phyloP scores from a whole-genome alignment of 345 rosid genomes.

The Gossypium stocksii region DNA sequence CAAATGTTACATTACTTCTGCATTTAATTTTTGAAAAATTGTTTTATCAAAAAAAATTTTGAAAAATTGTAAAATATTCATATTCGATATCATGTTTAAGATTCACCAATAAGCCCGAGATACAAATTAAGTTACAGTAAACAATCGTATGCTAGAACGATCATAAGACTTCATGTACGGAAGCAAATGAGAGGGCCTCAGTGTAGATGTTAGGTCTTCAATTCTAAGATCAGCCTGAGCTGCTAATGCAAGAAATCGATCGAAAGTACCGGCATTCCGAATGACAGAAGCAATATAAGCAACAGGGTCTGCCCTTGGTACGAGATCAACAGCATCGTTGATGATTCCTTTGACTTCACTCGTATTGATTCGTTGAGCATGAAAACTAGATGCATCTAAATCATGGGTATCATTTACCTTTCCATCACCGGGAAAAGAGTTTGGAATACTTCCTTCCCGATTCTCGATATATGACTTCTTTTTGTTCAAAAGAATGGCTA shows the following conservation, averaged over 20 bases:
- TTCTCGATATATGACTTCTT: slow-evolving; percentile 14
- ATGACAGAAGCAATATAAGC: slow-evolving; percentile 76
- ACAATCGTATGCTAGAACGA: slow-evolving; percentile 47
- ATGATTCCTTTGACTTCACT: background rate
- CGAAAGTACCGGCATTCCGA: slow-evolving; percentile 62
- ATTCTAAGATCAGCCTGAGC: slow-evolving; percentile 44
- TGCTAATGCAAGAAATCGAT: slow-evolving; percentile 45
- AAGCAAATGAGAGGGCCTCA: slow-evolving; percentile 47
- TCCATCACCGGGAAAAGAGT: background rate
- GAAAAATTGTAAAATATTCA: background rate
- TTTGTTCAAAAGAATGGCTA: slow-evolving; percentile 47
- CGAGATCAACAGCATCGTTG: background rate
- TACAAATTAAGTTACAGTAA: slow-evolving; percentile 25
- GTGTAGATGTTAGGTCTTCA: slow-evolving; percentile 42
- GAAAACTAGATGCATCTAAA: background rate
- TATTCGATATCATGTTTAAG: background rate
- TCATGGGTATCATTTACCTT: slow-evolving; percentile 7
- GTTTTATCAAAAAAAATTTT: too few relatives aligned
- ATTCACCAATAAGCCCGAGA: background rate
- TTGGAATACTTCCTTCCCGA: slow-evolving; percentile 10
- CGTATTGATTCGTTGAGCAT: background rate
- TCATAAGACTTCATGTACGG: slow-evolving; percentile 62
- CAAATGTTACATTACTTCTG: background rate
- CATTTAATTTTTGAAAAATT: background rate
- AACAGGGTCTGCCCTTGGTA: slow-evolving; percentile 24